Percentiles rank a stretch among this genome's conserved stretches.
These are phyloP conservation scores for Colletotrichum sp. DNA, from an alignment of 2,329 filamentous ascomycete species.

Conservation along the genomic window DNA sequence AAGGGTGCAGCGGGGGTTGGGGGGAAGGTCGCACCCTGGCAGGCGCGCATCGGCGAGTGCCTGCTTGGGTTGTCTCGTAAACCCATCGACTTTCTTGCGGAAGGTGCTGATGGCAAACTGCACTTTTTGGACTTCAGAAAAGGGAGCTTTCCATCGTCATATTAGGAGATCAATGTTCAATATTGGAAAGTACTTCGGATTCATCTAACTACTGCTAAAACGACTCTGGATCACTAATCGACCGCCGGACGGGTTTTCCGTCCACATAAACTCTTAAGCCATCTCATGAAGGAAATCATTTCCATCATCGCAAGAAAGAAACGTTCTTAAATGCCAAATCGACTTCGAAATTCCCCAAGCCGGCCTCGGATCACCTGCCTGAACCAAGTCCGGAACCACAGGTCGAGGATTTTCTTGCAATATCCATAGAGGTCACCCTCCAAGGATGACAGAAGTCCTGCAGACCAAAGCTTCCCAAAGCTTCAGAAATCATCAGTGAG, in stretches of 20 bases:
- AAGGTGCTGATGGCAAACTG: not conserved
- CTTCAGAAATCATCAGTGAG: conserved; percentile 9
- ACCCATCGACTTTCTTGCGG: not conserved
- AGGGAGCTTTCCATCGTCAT: not conserved
- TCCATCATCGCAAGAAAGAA: not conserved
- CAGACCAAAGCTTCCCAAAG: not conserved
- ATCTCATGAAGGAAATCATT: not conserved
- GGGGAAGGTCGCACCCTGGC: not conserved
- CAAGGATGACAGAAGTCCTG: not conserved
- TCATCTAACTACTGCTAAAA: not conserved
- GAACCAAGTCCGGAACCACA: not conserved
- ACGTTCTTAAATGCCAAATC: not conserved
- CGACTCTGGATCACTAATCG: not conserved
- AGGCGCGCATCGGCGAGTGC: not conserved
- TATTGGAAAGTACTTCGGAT: not conserved
- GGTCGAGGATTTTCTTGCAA: not conserved
- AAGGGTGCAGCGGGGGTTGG: not conserved
- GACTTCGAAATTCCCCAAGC: not conserved
- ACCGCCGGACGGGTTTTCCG: not conserved
- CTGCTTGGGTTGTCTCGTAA: not conserved
- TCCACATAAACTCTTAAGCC: not conserved
- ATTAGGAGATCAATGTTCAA: not conserved
- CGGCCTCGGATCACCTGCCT: not conserved
- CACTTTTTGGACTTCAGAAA: not conserved
- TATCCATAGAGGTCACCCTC: not conserved